Evolutionary conservation across 257 asterid genomes (phyloP), one percentile per base, ranked within the genome.

Genomic region (Capsicum chinense): DNA sequence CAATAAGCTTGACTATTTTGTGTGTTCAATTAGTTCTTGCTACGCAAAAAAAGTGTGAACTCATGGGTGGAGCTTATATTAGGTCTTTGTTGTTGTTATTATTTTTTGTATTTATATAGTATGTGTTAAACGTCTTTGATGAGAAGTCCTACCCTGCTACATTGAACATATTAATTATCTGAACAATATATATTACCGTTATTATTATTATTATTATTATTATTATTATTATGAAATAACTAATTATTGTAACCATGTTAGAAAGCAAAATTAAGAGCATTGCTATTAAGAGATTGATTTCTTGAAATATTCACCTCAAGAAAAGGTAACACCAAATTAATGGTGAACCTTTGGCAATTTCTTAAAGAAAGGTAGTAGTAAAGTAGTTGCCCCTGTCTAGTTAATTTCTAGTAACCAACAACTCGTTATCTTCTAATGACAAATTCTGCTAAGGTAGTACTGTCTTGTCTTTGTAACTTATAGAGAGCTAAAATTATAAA

Each of bases 251-350:
- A 48, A 19, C 62, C 81, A 50, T 50, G 7, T 52, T 4, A 21
- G 62, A 50, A 50, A 52, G 63, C 63, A 76, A 21, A 21, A 13
- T 26, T 52, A 50, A 13, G 12, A 13, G 14, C 14, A 52, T 52
- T 14, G 42, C 63, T 52, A 21, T 12, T 7, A 14, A 50, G 57
- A 74, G 60, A 50, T 50, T 50, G 60, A 35, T 74, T 17, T 50
- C 14, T 8, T 26, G 14, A 52, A 7, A 52, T 76, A 76, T 74
- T 50, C 52, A 52, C 7, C 81, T 21, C 47, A 76, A 76, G 81
- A 76, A 76, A 76, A 76, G 63, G 81, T 76, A 74, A 76, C 63
- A 76, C 44, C 63, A 52, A 52, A 76, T 26, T 7, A 76, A 76
- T 76, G 81, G 81, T 52, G 4, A 76, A 52, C 48, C 81, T 21